Percentiles rank a stretch among this genome's conserved stretches.
phyloP scores from a whole-genome alignment of 2,329 filamentous ascomycete genomes.

The Ascochyta clinopodiicola region DNA sequence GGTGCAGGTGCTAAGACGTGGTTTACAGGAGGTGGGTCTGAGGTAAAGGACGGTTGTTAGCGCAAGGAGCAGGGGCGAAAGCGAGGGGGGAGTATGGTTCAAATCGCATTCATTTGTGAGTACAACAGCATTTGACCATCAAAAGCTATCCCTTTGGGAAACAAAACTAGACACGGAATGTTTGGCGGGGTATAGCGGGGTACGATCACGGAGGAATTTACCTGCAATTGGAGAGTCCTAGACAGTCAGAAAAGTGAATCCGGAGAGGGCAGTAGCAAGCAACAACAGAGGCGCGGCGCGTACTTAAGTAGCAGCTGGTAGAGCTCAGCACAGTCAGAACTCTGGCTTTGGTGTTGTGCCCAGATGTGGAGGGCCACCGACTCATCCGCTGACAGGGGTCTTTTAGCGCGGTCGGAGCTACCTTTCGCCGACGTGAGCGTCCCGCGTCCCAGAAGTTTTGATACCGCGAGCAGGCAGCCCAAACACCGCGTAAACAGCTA shows the following conservation, averaged over 20 bases:
- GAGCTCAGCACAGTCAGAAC: conserved; percentile 25
- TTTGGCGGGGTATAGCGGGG: conserved; percentile 45
- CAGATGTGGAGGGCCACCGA: conserved; percentile 38
- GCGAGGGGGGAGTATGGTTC: background rate
- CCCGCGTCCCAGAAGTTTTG: conserved; percentile 31
- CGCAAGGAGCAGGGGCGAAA: background rate
- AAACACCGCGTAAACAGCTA: conserved; percentile 40
- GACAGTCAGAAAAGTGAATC: conserved; percentile 14
- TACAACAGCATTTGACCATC: conserved; percentile 13
- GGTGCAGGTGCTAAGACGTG: conserved; percentile 7
- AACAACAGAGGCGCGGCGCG: conserved; percentile 6
- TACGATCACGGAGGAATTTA: conserved; percentile 24
- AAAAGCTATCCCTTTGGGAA: conserved; percentile 16
- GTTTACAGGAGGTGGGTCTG: conserved; percentile 1
- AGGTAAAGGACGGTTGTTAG: conserved; percentile 15
- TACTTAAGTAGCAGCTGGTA: conserved; percentile 13
- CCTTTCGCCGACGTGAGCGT: conserved; percentile 31
- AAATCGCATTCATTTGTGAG: conserved; percentile 7
- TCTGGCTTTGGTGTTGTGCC: conserved; percentile 32
- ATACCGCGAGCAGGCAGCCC: conserved; percentile 37
- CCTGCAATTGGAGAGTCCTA: conserved; percentile 32
- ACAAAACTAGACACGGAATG: conserved; percentile 19
- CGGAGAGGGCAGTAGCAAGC: background rate
- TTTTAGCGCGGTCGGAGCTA: conserved; percentile 26
- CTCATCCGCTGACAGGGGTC: conserved; percentile 33